A percentile compares a stretch with the other conserved stretches of the same genome.
Evolutionary conservation across 495 filamentous ascomycete species (phyloP).

Genomic region (Glutinoglossum americanum): DNA sequence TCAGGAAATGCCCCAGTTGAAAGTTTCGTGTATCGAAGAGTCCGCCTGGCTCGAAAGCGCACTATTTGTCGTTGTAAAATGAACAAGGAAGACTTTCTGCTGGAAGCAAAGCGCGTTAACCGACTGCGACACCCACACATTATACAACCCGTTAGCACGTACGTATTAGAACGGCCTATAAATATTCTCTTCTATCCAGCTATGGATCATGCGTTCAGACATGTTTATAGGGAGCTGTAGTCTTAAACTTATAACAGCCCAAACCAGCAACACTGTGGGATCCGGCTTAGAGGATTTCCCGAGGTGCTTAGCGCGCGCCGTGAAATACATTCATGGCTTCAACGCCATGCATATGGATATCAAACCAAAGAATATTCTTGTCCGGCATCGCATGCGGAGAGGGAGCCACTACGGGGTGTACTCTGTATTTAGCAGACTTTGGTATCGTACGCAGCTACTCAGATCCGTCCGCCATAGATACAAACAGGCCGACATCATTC

Average conservation of each 20-base stretch:
- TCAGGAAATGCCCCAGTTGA: not conserved
- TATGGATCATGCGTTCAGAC: not conserved
- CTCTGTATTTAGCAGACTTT: not conserved
- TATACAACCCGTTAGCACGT: not conserved
- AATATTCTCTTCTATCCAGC: not conserved
- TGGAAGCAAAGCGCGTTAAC: not conserved
- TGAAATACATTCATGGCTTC: not conserved
- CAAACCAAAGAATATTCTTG: not conserved
- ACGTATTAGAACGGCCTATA: not conserved
- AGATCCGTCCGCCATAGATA: not conserved
- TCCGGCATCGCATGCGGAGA: not conserved
- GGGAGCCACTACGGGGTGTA: not conserved
- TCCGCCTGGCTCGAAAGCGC: not conserved
- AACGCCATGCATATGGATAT: not conserved
- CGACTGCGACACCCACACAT: not conserved
- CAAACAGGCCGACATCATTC: not conserved
- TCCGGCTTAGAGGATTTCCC: not conserved
- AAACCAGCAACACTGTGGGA: not conserved
- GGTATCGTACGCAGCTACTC: not conserved
- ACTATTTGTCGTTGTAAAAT: not conserved
- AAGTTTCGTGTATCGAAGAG: not conserved
- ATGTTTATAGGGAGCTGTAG: not conserved
- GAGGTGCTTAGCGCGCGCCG: not conserved
- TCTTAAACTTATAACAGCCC: too few species aligned
- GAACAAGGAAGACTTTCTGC: not conserved